Conservation (phyloP, 2,329 filamentous ascomycete genomes). For the Sclerotiophoma versabilis region DNA sequence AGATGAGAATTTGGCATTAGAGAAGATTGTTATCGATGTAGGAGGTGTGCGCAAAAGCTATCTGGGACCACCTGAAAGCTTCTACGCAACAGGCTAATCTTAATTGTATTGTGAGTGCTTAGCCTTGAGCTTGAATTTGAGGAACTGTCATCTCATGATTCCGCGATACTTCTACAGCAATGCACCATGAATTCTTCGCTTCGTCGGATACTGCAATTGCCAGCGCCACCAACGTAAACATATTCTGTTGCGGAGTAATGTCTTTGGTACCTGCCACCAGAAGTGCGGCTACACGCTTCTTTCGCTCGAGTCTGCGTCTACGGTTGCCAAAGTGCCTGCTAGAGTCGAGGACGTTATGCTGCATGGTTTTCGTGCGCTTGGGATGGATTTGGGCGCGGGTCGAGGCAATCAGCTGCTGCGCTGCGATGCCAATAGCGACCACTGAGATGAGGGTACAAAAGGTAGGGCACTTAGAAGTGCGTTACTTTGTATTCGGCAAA, state of each 20-base stretch:
- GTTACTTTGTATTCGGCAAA: too few species aligned
- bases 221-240: neutral
- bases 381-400: neutral
- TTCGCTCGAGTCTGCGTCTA: too few species aligned
- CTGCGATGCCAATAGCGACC: neutral
- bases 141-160: too few species aligned
- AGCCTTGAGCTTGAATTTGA: too few species aligned
- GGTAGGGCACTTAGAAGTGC: too few species aligned
- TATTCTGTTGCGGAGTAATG: too few species aligned
- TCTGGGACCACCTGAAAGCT: neutral
- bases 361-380: neutral
- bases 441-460: too few species aligned
- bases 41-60: neutral
- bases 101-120: too few species aligned
- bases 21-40: neutral
- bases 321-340: too few species aligned
- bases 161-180: too few species aligned
- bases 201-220: neutral
- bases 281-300: too few species aligned
- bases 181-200: neutral
- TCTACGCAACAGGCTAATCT: too few species aligned
- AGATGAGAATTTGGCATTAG: neutral
- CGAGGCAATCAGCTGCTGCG: neutral
- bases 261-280: neutral
- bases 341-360: neutral